These are phyloP conservation scores for Globisporangium iwayamae DNA, from an alignment of 352 stramenopile species.

Conservation along the genomic window DNA sequence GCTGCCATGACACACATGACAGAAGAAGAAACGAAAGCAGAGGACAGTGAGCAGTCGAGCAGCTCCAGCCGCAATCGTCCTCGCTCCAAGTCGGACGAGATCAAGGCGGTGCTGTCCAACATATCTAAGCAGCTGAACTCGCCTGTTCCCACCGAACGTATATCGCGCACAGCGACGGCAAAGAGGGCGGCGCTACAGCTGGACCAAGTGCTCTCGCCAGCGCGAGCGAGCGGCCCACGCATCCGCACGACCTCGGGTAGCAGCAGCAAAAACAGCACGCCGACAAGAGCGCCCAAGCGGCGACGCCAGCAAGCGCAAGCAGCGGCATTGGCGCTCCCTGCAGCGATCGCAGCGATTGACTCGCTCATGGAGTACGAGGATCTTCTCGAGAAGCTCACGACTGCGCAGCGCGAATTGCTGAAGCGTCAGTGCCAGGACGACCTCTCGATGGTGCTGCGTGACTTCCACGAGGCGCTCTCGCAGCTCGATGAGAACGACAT, in stretches of 20 bases:
- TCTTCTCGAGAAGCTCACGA: conserved; percentile 50
- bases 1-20: neutral
- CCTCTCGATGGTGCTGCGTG: conserved; percentile 42
- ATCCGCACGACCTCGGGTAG: neutral
- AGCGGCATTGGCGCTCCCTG: conserved; percentile 22
- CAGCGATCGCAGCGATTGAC: conserved; percentile 15
- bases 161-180: neutral
- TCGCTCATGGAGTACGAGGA: conserved; percentile 39
- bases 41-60: neutral
- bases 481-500: conserved; percentile 77
- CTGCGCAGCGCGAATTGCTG: conserved; percentile 49
- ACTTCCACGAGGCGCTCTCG: conserved; percentile 71
- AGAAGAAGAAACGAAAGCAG: conserved; percentile 4
- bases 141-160: neutral
- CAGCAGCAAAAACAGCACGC: conserved; percentile 2
- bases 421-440: conserved; percentile 58
- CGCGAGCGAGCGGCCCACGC: neutral
- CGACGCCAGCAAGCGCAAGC: conserved; percentile 27
- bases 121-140: conserved; percentile 14
- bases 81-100: conserved; percentile 17
- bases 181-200: neutral
- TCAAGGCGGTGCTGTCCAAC: conserved; percentile 12
- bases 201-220: conserved; percentile 5
- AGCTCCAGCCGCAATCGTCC: neutral
- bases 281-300: conserved; percentile 4